Evolutionary conservation across 202 grass and related monocot species (phyloP), one percentile per base, ranked within the genome.

Genomic region (Schoenoplectus triqueter): DNA sequence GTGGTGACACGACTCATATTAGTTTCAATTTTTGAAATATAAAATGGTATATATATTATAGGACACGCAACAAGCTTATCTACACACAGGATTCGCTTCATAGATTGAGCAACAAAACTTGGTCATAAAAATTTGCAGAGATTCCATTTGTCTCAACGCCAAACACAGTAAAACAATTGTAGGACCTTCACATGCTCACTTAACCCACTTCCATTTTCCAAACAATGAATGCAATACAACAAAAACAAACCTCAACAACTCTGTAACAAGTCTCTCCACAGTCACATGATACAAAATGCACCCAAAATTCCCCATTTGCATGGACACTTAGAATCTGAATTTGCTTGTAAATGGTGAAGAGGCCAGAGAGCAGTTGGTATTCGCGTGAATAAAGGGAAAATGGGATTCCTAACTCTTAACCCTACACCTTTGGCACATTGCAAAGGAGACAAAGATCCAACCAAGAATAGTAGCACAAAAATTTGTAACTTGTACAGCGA

Each of bases 351-450:
- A 78, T 78, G 31, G 74, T 60, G 74, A 21, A 20, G 54, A n/a
- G 73, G 31, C 31, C 31, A 31, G 31, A 31, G 31, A 31, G 31
- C 31, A 83, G 65, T 83, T 70, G 7, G 81, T 83, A 70, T 10
- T 18, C 10, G 22, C 54, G 13, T 41, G 21, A 77, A 51, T 82
- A 69, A 82, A 82, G 20, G 19, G 63, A 15, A 69, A 44, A 65
- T 44, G 20, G 48, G 68, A 55, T 82, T 82, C 41, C 61, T 51
- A 82, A 82, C 6, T 22, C 79, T 20, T 70, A 70, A 59, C 81
- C 64, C 81, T 69, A 83, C 47, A 55, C 15, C 5, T 59, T 83
- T 83, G 81, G 47, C 44, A n/a, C 15, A 83, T 83, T 57, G 46
- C 44, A 82, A 50, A 65, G 64, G 42, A 66, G 44, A 66, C 40